Base-by-base conservation (phyloP, 2,329 filamentous ascomycete genomes). In the Alternaria angustiovoidea region DNA sequence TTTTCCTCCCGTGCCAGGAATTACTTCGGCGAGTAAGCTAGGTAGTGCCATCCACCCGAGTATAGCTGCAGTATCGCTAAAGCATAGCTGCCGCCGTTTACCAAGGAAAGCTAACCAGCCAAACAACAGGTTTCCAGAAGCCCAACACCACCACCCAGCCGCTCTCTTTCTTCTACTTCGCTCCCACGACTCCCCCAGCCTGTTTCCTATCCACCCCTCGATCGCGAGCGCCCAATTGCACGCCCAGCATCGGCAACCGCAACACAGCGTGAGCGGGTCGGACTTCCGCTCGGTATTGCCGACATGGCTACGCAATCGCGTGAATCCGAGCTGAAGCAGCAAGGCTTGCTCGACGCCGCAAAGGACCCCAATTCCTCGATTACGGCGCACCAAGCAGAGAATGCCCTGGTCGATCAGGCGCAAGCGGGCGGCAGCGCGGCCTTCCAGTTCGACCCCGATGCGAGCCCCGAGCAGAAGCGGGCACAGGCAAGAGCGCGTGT, bases 401-500 rank as follows among this genome's bases (percentile, higher is more conserved):
- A 87, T 68, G 87, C 87, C 70, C 85, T 97, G 49, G 85, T 96
- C 26, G 84, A 91, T 54, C 89, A 96, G 78, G 92, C 92, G 68
- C 88, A 85, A 73, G 90, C 91, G 71, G 92, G 90, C 12, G 95
- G 95, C 42, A 87, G 91, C 24, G 82, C 89, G 30, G 94, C 93
- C 65, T 95, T 91, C 76, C 87, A 89, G 63, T 99, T 98, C 81
- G 87, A 99, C 75, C 93, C 95, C 1, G 82, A 97, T 82, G 94
- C 93, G 42, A 89, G 85, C 43, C 86, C 90, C 1, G 92, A 93
- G 76, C 86, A 96, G 79, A 99, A 99, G 83, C 89, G 87, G 62
- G 90, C 90, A 32, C 91, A 94, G 76, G 89, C 91, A 22, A 84
- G 86, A 84, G 87, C 89, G 75, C 84, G 83, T 52, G 75, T 91